Percentiles rank a stretch among this genome's conserved stretches.
phyloP scores from a whole-genome alignment of 2,329 filamentous ascomycete genomes.

The Calycina marina region DNA sequence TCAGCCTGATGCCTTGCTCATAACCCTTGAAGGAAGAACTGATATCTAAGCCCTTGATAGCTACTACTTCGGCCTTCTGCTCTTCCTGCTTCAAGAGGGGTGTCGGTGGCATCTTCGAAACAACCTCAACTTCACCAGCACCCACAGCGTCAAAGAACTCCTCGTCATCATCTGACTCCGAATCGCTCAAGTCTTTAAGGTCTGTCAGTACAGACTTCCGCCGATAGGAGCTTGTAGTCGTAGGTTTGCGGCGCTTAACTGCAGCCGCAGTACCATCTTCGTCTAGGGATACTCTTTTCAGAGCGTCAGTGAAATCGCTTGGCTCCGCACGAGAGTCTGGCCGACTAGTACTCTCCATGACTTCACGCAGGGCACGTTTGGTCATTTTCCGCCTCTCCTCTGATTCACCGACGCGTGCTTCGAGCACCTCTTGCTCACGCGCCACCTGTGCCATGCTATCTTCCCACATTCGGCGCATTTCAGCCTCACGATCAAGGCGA shows the following conservation, averaged over 20 bases:
- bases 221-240: conserved; percentile 30
- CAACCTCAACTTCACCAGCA: conserved; percentile 75
- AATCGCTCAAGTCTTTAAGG: conserved; percentile 57
- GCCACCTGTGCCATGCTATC: conserved; percentile 98
- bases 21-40: conserved; percentile 74
- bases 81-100: conserved; percentile 26
- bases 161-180: conserved; percentile 68
- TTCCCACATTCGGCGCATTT: conserved; percentile 93
- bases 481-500: conserved; percentile 75
- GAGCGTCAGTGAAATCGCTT: conserved; percentile 22
- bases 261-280: conserved; percentile 19
- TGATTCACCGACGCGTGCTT: conserved; percentile 74
- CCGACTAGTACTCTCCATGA: conserved; percentile 39
- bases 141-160: conserved; percentile 98
- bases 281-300: conserved; percentile 25
- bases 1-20: conserved; percentile 69
- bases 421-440: conserved; percentile 80
- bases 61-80: conserved; percentile 23
- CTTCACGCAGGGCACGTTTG: conserved; percentile 78
- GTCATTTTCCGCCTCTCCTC: conserved; percentile 82
- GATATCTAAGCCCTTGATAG: conserved; percentile 44
- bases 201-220: conserved; percentile 55
- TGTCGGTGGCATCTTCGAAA: conserved; percentile 43
- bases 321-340: conserved; percentile 15
- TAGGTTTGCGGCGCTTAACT: conserved; percentile 25